Evolutionary conservation across 345 rosid genomes (phyloP), one percentile per base, ranked within the genome.

Genomic region (Noccaea caerulescens): DNA sequence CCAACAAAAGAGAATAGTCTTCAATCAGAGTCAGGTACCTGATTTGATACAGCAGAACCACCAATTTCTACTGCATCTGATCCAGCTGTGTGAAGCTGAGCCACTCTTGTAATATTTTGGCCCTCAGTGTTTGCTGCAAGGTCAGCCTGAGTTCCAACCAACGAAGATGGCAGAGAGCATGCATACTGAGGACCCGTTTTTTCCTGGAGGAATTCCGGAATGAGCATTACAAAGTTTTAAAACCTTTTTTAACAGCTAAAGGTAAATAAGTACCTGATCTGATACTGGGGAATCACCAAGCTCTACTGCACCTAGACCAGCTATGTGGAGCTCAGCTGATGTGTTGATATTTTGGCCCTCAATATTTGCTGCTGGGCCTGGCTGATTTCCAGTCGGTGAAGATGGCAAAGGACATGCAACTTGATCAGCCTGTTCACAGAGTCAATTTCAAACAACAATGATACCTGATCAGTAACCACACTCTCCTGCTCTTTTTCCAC

Each of bases 101-200:
- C 16, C 54, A 10, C 58, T 42, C 63, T 16, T 11, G 63, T 57
- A 13, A 51, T 67, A 43, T 43, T 58, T 51, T 73, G 72, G 30
- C 46, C 61, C 37, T 51, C 72, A 32, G 20, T 36, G 60, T 59
- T 59, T 43, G 68, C 50, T 34, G 55, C 54, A 20, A 50, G 11
- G 39, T 66, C 47, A 67, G 62, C 14, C 68, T 73, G 77, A 58
- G 62, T 50, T 66, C 49, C 73, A 60, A 67, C 72, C 56, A 77
- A 62, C 47, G 46, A 32, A 55, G 74, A 62, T 75, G 70, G 58
- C 18, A 30, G 65, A 62, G 63, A 27, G 41, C 51, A 54, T 30
- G 73, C 63, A 62, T 62, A 59, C 34, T 55, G 75, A 55, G 70
- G 60, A 39, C 49, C 68, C 38, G 46, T 13, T 45, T 13, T 12